Conservation (phyloP, 2,329 filamentous ascomycete species). For the Rachicladosporium sp. region DNA sequence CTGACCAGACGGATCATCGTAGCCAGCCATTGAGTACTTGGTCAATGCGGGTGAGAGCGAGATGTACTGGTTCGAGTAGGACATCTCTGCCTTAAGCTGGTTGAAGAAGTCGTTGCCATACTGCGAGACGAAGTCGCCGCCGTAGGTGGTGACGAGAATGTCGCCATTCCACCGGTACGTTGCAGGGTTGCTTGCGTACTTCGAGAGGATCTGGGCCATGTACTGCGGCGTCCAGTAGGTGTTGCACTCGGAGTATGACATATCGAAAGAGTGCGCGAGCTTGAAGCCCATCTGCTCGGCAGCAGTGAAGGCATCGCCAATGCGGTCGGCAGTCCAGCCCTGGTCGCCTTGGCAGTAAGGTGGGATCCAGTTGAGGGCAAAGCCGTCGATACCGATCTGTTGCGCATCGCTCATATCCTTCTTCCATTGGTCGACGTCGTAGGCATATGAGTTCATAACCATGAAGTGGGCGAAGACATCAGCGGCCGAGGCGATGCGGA, state of each 20-base stretch:
- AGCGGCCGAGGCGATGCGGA: conserved; percentile 17
- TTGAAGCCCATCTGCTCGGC: conserved; percentile 24
- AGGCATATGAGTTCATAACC: conserved; percentile 25
- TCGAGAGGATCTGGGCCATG: conserved; percentile 23
- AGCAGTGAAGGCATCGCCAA: conserved; percentile 25
- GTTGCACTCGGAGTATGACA: conserved; percentile 24
- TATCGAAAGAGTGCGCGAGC: conserved; percentile 28
- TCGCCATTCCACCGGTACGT: conserved; percentile 26
- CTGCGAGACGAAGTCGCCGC: conserved; percentile 19
- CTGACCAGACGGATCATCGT: conserved; percentile 13
- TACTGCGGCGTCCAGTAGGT: conserved; percentile 26
- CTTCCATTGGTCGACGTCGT: conserved; percentile 22
- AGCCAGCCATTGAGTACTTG: conserved; percentile 20
- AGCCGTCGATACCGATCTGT: conserved; percentile 25
- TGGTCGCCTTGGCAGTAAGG: conserved; percentile 20
- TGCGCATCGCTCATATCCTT: conserved; percentile 22
- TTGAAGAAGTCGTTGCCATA: conserved; percentile 27
- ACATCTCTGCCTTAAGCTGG: conserved; percentile 22
- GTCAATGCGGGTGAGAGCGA: conserved; percentile 24
- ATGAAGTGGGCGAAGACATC: conserved; percentile 26
- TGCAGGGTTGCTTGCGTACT: conserved; percentile 21
- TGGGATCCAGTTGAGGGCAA: conserved; percentile 27
- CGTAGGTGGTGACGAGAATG: conserved; percentile 26
- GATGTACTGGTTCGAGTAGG: conserved; percentile 19
- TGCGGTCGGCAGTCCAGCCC: conserved; percentile 23